These are phyloP conservation scores for Euphorbia schlechtendalii DNA, from an alignment of 441 rosid species.

Conservation along the genomic window DNA sequence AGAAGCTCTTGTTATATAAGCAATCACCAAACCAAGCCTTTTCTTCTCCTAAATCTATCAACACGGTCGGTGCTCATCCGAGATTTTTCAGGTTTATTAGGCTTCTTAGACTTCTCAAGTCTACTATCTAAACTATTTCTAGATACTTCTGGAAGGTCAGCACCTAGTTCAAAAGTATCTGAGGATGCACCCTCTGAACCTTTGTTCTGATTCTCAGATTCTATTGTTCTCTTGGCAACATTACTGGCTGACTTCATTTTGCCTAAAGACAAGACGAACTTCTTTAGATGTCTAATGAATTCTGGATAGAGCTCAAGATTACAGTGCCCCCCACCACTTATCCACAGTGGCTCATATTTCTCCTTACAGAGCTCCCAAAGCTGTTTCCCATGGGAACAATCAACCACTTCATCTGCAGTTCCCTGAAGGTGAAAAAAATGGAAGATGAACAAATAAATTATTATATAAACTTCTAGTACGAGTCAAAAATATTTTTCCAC, in stretches of 20 bases:
- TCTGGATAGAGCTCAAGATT: constrained; percentile 87
- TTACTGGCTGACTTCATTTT: constrained; percentile 44
- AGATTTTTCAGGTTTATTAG: constrained; percentile 77
- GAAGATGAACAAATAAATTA: background rate
- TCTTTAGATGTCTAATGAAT: constrained; percentile 73
- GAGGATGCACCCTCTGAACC: constrained; percentile 33
- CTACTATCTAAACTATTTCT: constrained; percentile 94
- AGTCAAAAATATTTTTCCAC: background rate
- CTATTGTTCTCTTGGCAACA: constrained; percentile 30
- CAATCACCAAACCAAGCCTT: constrained; percentile 63
- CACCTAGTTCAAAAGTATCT: constrained; percentile 57
- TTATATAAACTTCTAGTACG: background rate
- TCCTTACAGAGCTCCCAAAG: constrained; percentile 80
- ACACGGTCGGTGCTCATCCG: constrained; percentile 88
- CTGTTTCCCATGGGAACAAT: constrained; percentile 80
- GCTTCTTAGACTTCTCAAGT: constrained; percentile 65
- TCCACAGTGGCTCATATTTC: constrained; percentile 86
- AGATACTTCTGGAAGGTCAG: constrained; percentile 58
- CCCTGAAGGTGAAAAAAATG: constrained; percentile 43
- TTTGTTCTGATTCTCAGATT: constrained; percentile 41
- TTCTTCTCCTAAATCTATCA: constrained; percentile 66
- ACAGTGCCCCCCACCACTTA: constrained; percentile 84
- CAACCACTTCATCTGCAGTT: constrained; percentile 85
- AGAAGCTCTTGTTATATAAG: constrained; percentile 22
- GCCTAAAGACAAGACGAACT: constrained; percentile 50